These are phyloP conservation scores for Monosporascus ibericus DNA, from an alignment of 2,329 filamentous ascomycete genomes.

Conservation along the genomic window DNA sequence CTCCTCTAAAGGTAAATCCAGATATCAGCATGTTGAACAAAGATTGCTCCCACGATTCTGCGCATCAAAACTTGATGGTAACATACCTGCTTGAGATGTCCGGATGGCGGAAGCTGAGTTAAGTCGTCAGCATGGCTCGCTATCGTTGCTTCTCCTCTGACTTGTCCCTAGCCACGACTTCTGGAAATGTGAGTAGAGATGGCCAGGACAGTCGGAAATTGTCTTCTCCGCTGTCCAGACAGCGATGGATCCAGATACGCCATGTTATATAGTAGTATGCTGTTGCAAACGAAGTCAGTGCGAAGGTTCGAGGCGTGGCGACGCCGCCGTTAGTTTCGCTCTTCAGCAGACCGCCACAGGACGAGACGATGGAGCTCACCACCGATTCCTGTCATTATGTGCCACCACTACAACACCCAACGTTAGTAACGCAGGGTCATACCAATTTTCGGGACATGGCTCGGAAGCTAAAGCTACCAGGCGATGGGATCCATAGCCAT, in stretches of 20 bases:
- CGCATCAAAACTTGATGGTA: neutral
- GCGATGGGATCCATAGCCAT: no score
- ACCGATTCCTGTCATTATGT: slow-evolving; percentile 73
- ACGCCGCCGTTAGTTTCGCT: neutral
- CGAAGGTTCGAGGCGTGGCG: neutral
- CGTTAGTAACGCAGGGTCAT: neutral
- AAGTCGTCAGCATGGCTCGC: slow-evolving; percentile 1
- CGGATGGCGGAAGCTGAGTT: neutral
- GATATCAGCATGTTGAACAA: no score
- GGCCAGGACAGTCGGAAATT: slow-evolving; percentile 69
- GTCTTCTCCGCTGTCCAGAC: slow-evolving; percentile 65
- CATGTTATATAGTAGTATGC: slow-evolving; percentile 81
- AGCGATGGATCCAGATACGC: slow-evolving; percentile 76
- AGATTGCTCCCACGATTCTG: no score
- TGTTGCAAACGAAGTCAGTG: slow-evolving; percentile 3
- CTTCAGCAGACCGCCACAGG: neutral
- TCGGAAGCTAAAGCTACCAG: no score
- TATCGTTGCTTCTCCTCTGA: slow-evolving; percentile 20
- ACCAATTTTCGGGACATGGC: no score
- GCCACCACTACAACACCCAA: slow-evolving; percentile 44
- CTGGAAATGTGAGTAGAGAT: slow-evolving; percentile 47
- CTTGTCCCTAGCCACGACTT: slow-evolving; percentile 33
- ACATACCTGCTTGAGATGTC: neutral
- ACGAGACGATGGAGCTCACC: slow-evolving; percentile 11
- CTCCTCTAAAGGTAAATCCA: no score